Evolutionary conservation across 2,329 filamentous ascomycete species (phyloP).

Genomic region (Talaromyces verruculosus): DNA sequence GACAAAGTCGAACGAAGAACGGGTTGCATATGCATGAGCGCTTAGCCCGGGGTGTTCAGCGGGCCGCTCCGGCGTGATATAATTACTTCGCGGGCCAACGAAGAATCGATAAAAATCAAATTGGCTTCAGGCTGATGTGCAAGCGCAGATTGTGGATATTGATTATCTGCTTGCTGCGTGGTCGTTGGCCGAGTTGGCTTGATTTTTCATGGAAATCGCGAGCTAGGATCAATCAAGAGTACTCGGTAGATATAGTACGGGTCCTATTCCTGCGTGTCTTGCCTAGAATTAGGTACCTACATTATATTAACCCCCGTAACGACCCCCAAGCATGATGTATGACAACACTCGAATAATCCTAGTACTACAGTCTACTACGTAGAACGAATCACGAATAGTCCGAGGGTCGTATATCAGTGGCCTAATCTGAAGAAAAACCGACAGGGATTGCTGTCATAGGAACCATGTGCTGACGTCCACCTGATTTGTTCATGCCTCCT

Average conservation of each 20-base stretch:
- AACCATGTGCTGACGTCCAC: slow-evolving; percentile 8
- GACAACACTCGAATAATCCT: not conserved
- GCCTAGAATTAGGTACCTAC: not conserved
- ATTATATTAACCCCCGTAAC: not conserved
- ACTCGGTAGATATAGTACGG: not conserved
- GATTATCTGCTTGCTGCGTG: not conserved
- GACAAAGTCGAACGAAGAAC: slow-evolving; percentile 7
- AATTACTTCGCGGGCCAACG: not conserved
- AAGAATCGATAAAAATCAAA: not conserved
- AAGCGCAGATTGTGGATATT: slow-evolving; percentile 9
- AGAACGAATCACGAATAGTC: not conserved
- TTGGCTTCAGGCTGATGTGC: slow-evolving; percentile 7
- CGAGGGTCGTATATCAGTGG: slow-evolving; percentile 3
- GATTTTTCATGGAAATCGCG: not conserved
- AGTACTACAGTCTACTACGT: not conserved
- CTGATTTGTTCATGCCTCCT: not conserved
- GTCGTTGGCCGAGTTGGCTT: not conserved
- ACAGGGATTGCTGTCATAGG: slow-evolving; percentile 8
- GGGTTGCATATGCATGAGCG: slow-evolving; percentile 13
- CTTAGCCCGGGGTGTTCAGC: slow-evolving; percentile 12
- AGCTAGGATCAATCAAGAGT: not conserved
- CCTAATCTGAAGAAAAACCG: slow-evolving; percentile 8
- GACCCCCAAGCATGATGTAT: slow-evolving; percentile 2
- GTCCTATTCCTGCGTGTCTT: not conserved
- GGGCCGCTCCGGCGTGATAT: slow-evolving; percentile 14